Base-by-base conservation (phyloP, 2,329 filamentous ascomycete genomes). In the Aspergillus phoenicis region DNA sequence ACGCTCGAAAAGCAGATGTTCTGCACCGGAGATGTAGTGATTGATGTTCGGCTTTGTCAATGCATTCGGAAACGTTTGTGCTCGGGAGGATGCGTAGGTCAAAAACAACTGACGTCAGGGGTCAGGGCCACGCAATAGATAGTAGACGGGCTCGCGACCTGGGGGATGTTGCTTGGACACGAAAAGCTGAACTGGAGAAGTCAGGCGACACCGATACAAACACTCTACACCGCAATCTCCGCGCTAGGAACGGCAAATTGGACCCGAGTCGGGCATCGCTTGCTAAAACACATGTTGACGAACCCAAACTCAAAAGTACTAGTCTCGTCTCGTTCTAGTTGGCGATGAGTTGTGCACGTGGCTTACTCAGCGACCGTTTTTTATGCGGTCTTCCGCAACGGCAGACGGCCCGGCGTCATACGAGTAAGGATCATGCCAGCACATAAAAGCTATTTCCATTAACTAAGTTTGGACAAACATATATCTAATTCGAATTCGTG, bases 21-120 rank as follows among this genome's bases (percentile, higher is more conserved):
- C 30, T 41, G 22, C 41, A 41, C 33, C 49, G 33, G 30, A 11
- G 33, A 36, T 36, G 36, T 55, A 22, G 28, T 38, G 36, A 28
- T 41, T 8, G 55, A 11, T 48, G 24, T 45, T 53, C 45, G 22
- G 26, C 15, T n/a, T 62, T 36, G 54, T 62, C 47, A 57, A 61
- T 58, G 60, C 67, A 69, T 69, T 58, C 57, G 63, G 60, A 36
- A 54, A 49, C 39, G 22, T 49, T 54, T 41, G 13, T 48, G 49
- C 60, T 36, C 24, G 57, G 48, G 49, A 24, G 39, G 52, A 55
- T 57, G 59, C 57, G 61, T 53, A 52, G 60, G 56, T 45, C 22
- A 53, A 62, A 58, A 64, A 64, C 52, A 69, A 64, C 64, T 72
- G 70, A 72, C 68, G 70, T 72, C 69, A 72, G 64, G 63, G 54